phyloP scores from a whole-genome alignment of 2,329 filamentous ascomycete species.

The Gnomoniopsis smithogilvyi region DNA sequence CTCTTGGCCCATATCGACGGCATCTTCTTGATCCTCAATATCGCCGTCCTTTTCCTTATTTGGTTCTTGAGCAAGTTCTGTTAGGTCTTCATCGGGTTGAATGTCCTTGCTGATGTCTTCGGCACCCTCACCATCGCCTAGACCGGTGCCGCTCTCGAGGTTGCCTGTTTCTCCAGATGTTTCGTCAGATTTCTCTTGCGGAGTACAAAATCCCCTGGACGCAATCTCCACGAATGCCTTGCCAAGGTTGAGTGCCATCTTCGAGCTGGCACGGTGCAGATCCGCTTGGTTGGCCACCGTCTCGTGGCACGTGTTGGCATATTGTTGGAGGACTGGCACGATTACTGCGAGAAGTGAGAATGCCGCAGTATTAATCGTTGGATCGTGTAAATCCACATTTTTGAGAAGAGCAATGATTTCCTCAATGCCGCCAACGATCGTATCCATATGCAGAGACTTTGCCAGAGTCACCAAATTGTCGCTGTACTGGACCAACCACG shows the following conservation, averaged over 20 bases:
- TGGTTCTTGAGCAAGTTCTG: conserved; percentile 84
- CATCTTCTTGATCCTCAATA: conserved; percentile 78
- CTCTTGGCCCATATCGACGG: conserved; percentile 88
- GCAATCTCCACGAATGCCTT: conserved; percentile 77
- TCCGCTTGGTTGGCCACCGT: conserved; percentile 56
- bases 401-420: conserved; percentile 36
- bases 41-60: conserved; percentile 63
- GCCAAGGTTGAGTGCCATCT: conserved; percentile 71
- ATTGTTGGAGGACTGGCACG: conserved; percentile 73
- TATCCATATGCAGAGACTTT: conserved; percentile 55
- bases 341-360: conserved; percentile 58
- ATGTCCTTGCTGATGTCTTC: conserved; percentile 99
- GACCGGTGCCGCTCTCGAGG: conserved; percentile 84
- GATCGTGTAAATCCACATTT: conserved; percentile 34
- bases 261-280: conserved; percentile 68
- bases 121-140: conserved; percentile 91
- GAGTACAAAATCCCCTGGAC: conserved; percentile 86
- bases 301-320: conserved; percentile 57
- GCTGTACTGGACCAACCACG: conserved; percentile 60
- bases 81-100: conserved; percentile 86
- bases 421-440: conserved; percentile 44
- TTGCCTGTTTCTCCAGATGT: conserved; percentile 70
- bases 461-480: conserved; percentile 51
- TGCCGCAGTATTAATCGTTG: conserved; percentile 40
- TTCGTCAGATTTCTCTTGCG: conserved; percentile 73